Evolutionary conservation across 2,329 filamentous ascomycete genomes (phyloP).

Genomic region (Aureobasidium lini): DNA sequence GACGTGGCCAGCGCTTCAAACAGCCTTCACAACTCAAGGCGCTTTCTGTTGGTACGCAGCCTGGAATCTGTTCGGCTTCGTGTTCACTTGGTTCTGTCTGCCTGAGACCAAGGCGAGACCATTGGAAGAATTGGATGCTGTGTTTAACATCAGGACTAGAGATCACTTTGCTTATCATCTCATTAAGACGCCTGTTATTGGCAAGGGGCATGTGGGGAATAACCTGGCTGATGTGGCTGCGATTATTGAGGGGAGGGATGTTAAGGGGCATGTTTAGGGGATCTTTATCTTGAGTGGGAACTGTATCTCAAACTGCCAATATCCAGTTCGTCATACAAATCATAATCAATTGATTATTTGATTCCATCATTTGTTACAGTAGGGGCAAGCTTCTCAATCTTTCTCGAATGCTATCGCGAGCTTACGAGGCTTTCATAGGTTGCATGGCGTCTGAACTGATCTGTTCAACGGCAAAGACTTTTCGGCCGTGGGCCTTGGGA

Average conservation of each 20-base stretch:
- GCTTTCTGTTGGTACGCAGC: constrained; percentile 51
- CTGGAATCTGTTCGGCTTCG: constrained; percentile 47
- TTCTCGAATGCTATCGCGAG: too few relatives aligned
- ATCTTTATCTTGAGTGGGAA: too few relatives aligned
- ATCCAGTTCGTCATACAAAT: too few relatives aligned
- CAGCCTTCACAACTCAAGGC: constrained; percentile 41
- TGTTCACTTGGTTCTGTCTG: constrained; percentile 37
- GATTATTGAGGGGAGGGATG: not conserved
- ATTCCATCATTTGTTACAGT: too few relatives aligned
- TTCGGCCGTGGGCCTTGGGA: too few relatives aligned
- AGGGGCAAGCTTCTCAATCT: too few relatives aligned
- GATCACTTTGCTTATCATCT: constrained; percentile 8
- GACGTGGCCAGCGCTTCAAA: constrained; percentile 43
- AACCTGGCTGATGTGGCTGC: not conserved
- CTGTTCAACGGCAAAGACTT: too few relatives aligned
- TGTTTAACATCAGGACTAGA: constrained; percentile 11
- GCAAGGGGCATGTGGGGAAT: not conserved
- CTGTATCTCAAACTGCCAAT: too few relatives aligned
- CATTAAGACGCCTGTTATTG: constrained; percentile 1
- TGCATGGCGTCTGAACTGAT: too few relatives aligned
- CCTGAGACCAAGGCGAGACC: constrained; percentile 40
- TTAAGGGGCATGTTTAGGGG: constrained; percentile 1
- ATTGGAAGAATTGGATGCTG: constrained; percentile 39
- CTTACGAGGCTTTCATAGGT: too few relatives aligned
- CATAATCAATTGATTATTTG: too few relatives aligned